Evolutionary conservation across 2,329 filamentous ascomycete species (phyloP).

Genomic region (Monosporascus sp.): DNA sequence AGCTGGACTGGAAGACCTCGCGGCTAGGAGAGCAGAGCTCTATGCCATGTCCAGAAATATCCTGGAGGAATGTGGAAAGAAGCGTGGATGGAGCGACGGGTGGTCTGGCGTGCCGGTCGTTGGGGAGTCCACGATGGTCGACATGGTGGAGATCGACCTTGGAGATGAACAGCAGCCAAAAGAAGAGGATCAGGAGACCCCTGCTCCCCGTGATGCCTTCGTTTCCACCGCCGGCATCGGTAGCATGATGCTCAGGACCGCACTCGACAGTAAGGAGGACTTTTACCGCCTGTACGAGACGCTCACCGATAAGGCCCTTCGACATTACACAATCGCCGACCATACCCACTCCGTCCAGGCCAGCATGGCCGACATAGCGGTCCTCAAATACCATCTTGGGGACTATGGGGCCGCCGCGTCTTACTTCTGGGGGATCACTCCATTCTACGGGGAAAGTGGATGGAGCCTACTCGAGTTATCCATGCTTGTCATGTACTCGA

Average conservation of each 20-base stretch:
- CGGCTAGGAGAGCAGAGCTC: constrained; percentile 76
- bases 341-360: constrained; percentile 73
- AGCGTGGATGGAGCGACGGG: constrained; percentile 69
- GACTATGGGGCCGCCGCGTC: constrained; percentile 70
- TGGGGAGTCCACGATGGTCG: constrained; percentile 36
- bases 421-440: constrained; percentile 73
- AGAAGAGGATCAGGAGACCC: constrained; percentile 16
- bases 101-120: constrained; percentile 60
- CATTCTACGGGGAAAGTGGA: constrained; percentile 69
- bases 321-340: constrained; percentile 75
- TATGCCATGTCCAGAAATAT: constrained; percentile 75
- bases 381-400: constrained; percentile 71
- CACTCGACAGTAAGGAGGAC: constrained; percentile 55
- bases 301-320: constrained; percentile 78
- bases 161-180: constrained; percentile 35
- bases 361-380: constrained; percentile 77
- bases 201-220: constrained; percentile 6
- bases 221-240: constrained; percentile 42
- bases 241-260: constrained; percentile 53
- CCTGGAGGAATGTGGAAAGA: constrained; percentile 67
- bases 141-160: constrained; percentile 55
- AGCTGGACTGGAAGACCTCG: constrained; percentile 71
- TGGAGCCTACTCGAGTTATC: constrained; percentile 79
- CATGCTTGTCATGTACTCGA: constrained; percentile 80
- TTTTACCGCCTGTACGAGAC: constrained; percentile 67